These are phyloP conservation scores for Gymnopus androsaceus DNA, from an alignment of 1,284 basidiomycete species.

Conservation along the genomic window DNA sequence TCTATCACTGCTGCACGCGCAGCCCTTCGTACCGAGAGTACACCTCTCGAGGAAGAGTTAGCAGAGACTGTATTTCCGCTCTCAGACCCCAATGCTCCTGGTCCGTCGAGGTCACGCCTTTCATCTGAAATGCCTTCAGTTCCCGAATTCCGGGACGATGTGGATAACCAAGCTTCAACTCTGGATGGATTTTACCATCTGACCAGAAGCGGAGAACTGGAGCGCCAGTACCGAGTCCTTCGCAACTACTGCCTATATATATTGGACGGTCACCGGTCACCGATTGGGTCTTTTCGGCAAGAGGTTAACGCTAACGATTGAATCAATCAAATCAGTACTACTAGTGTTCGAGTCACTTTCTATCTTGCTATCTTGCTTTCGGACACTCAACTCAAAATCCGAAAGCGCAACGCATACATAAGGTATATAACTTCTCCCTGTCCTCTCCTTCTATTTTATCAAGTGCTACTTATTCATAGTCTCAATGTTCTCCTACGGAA, in stretches of 20 bases:
- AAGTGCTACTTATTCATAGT: neutral
- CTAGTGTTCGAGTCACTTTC: too few relatives aligned
- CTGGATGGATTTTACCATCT: constrained; percentile 85
- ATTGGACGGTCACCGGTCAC: too few relatives aligned
- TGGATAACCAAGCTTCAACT: constrained; percentile 74
- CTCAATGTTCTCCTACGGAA: constrained; percentile 27
- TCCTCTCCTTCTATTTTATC: neutral
- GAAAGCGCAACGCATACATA: too few relatives aligned
- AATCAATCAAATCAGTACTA: too few relatives aligned
- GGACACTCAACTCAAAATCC: too few relatives aligned
- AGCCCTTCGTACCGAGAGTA: neutral
- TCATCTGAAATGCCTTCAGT: constrained; percentile 29
- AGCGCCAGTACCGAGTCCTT: constrained; percentile 39
- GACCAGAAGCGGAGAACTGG: constrained; percentile 65
- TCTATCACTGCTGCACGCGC: neutral
- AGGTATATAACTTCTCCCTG: too few relatives aligned
- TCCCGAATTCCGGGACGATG: constrained; percentile 57
- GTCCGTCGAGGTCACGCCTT: neutral
- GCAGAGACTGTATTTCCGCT: neutral
- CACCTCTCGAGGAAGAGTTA: neutral
- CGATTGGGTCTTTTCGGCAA: too few relatives aligned
- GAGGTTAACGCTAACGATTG: too few relatives aligned
- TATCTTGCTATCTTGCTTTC: too few relatives aligned
- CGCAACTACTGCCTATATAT: constrained; percentile 33
- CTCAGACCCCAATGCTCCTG: neutral